Evolutionary conservation across 2,329 filamentous ascomycete species (phyloP).

Genomic region (Penicillium nordicum): DNA sequence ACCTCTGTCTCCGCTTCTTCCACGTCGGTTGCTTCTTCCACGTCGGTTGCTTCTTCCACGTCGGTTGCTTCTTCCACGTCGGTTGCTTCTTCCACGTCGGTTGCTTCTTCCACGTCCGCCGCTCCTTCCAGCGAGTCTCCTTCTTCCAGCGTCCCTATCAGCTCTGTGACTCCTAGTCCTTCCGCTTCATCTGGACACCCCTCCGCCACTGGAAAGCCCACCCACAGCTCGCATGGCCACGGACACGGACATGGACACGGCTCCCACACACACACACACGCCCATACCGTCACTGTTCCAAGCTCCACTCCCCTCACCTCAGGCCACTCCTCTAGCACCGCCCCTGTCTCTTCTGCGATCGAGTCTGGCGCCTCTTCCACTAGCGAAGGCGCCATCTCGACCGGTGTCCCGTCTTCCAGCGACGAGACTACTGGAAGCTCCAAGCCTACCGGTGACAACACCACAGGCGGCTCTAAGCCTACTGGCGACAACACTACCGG

Average conservation of each 20-base stretch:
- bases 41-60: neutral
- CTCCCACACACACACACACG: neutral
- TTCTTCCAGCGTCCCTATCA: neutral
- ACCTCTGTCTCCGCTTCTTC: constrained; percentile 1
- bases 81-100: neutral
- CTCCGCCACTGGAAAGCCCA: constrained; percentile 3
- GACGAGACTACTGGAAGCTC: neutral
- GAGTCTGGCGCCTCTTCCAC: constrained; percentile 1
- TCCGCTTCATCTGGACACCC: constrained; percentile 3
- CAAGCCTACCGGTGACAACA: neutral
- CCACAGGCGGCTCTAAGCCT: neutral
- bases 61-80: neutral
- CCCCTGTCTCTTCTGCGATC: neutral
- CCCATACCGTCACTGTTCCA: neutral
- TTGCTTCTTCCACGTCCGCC: neutral
- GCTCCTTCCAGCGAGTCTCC: neutral
- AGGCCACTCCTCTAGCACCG: neutral
- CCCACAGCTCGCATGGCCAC: constrained; percentile 3
- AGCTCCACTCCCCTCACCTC: constrained; percentile 2
- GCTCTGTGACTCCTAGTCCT: neutral
- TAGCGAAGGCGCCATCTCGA: neutral
- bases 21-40: neutral
- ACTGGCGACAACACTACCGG: neutral
- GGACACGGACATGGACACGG: neutral
- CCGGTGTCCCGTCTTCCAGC: neutral